Percentiles rank a stretch among this genome's conserved stretches.
phyloP scores from a whole-genome alignment of 495 filamentous ascomycete genomes.

The Aspergillus kassunensis region DNA sequence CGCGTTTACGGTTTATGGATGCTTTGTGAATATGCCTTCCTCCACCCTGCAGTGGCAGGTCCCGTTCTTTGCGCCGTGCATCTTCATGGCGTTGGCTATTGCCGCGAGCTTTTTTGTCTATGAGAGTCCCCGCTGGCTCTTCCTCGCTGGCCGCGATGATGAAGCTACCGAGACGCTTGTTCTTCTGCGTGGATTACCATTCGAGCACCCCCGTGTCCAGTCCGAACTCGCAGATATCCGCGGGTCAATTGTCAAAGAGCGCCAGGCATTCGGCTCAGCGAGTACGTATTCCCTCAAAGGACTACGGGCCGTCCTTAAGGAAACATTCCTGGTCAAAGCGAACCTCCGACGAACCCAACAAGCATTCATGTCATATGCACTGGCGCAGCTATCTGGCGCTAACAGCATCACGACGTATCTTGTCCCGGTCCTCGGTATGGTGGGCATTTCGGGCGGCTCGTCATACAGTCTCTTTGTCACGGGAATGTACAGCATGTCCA shows the following conservation, averaged over 20 bases:
- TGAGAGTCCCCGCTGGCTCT: conserved; percentile 40
- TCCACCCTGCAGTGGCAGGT: conserved; percentile 20
- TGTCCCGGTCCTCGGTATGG: conserved; percentile 15
- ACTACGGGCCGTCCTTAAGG: no score
- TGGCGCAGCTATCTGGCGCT: conserved; percentile 30
- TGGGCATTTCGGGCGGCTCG: conserved; percentile 3
- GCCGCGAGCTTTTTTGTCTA: conserved; percentile 16
- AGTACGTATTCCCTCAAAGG: no score
- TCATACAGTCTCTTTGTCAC: conserved; percentile 13
- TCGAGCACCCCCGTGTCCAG: conserved; percentile 20
- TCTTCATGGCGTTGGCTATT: conserved; percentile 14
- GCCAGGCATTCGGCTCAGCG: background rate
- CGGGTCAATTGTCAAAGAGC: background rate
- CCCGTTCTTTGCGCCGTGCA: conserved; percentile 12
- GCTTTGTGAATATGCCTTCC: conserved; percentile 2
- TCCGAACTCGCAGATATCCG: conserved; percentile 26
- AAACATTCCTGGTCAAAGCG: conserved; percentile 13
- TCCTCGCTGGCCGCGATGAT: conserved; percentile 19
- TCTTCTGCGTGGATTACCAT: conserved; percentile 22
- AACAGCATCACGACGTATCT: conserved; percentile 21
- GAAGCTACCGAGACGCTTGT: conserved; percentile 26
- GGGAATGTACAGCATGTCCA: conserved; percentile 17
- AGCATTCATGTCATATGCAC: conserved; percentile 14
- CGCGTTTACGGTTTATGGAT: conserved; percentile 13
- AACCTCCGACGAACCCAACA: conserved; percentile 23